Evolutionary conservation across 1,284 basidiomycete genomes (phyloP), one percentile per base, ranked within the genome.

Genomic region (Cutaneotrichosporon sp.): DNA sequence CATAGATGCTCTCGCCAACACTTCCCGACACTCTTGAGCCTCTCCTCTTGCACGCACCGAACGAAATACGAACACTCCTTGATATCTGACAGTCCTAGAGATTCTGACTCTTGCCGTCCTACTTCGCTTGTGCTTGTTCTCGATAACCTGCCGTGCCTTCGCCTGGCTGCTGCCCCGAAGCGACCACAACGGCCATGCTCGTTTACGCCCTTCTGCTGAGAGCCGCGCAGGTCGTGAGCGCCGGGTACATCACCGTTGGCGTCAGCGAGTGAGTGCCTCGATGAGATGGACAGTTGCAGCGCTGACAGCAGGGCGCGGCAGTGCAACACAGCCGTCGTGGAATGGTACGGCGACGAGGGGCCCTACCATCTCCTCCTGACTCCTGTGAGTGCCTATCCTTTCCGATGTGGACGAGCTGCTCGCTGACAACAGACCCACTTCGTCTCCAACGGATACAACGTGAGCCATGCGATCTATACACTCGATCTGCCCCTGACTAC

Each of bases 331-430:
- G 39, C 52, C 16, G 26, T 34, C 10, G 54, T 60, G 10, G 39
- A 54, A 31, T 73, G 71, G 71, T 60, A 57, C 17, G 71, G 71
- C 32, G 71, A 74, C 55, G 60, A 64, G 32, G 71, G 71, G 38
- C 71, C 71, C 26, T 74, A 68, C 52, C 71, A 74, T 51, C 57
- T 74, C 9, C 61, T 74, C 1, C 58, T 74, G 2, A 74, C 71
- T 14, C 71, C 70, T 5, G 68, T 71, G 35, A 31, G 68, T 65
- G 43, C 22, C 17, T n/a, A 19, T 29, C 34, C 17, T 8, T 11
- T 34, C 50, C 47, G 22, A 44, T 34, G 33, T 27, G 35, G 34
- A 32, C n/a, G n/a, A n/a, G n/a, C n/a, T n/a, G n/a, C n/a, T n/a
- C 10, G 22, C 52, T 68, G 67, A 73, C 68, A 14, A 52, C 52